Percentiles rank a stretch among this genome's conserved stretches.
These are phyloP conservation scores for Paecilomyces formosus DNA, from an alignment of 2,329 filamentous ascomycete genomes.

Conservation along the genomic window DNA sequence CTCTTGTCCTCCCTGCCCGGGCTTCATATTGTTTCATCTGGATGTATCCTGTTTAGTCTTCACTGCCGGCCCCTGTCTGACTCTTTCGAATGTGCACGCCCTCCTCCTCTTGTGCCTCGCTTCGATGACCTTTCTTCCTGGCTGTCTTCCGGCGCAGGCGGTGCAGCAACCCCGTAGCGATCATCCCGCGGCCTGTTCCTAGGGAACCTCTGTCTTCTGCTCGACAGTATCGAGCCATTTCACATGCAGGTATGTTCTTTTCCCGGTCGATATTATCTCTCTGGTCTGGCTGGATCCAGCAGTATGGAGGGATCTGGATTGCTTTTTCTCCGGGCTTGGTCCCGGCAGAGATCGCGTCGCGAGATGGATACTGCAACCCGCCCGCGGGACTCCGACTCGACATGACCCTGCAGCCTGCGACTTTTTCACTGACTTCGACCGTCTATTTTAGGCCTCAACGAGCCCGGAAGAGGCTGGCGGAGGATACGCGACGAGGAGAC, in stretches of 20 bases:
- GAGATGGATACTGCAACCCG: not conserved
- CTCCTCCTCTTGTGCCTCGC: slow-evolving; percentile 21
- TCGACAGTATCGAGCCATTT: slow-evolving; percentile 21
- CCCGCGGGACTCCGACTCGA: not conserved
- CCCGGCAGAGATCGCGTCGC: slow-evolving; percentile 1
- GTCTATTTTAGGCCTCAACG: slow-evolving; percentile 29
- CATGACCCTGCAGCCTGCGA: not conserved
- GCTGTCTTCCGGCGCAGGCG: slow-evolving; percentile 25
- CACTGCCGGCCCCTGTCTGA: slow-evolving; percentile 7
- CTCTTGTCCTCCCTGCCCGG: slow-evolving; percentile 4
- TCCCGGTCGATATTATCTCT: not conserved
- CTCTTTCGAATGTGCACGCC: slow-evolving; percentile 5
- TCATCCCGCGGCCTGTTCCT: slow-evolving; percentile 13
- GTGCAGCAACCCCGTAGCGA: slow-evolving; percentile 26
- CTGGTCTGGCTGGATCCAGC: not conserved
- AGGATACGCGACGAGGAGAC: slow-evolving; percentile 47
- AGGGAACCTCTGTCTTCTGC: slow-evolving; percentile 15
- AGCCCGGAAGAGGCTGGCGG: slow-evolving; percentile 33
- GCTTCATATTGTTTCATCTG: not conserved
- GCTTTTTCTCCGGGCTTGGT: not conserved
- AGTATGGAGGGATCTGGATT: not conserved
- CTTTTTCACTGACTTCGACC: not conserved
- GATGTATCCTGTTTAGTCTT: slow-evolving; percentile 10
- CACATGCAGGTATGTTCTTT: slow-evolving; percentile 31
- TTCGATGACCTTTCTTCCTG: slow-evolving; percentile 32